phyloP scores from a whole-genome alignment of 2,329 filamentous ascomycete species.

The Penicillium nordicum region DNA sequence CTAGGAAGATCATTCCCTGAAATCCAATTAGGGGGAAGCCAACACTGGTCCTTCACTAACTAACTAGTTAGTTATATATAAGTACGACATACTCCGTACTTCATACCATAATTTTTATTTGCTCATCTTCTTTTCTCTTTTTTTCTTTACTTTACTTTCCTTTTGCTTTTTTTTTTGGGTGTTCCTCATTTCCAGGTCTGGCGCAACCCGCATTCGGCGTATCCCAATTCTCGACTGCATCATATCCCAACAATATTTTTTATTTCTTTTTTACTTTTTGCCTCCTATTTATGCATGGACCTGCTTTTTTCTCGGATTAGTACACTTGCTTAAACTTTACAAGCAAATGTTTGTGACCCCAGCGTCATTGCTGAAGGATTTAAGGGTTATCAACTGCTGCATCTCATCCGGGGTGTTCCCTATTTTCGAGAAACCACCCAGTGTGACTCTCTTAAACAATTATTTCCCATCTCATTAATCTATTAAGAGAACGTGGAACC shows the following conservation, averaged over 20 bases:
- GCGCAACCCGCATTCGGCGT: constrained; percentile 22
- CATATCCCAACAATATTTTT: constrained; percentile 12
- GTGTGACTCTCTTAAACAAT: not conserved
- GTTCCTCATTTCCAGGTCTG: constrained; percentile 11
- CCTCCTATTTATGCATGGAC: not conserved
- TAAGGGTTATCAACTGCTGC: constrained; percentile 3
- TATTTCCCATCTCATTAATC: not conserved
- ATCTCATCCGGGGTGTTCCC: not conserved
- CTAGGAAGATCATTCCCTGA: constrained; percentile 9
- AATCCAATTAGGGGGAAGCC: not conserved
- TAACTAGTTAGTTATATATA: not conserved
- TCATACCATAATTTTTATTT: not conserved
- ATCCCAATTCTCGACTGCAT: constrained; percentile 19
- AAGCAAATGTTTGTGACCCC: constrained; percentile 11
- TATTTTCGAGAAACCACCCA: not conserved
- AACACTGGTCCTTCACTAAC: not conserved
- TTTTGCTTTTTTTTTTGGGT: constrained; percentile 5
- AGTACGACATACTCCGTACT: not conserved
- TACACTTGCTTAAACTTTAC: constrained; percentile 1
- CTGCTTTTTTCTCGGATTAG: not conserved
- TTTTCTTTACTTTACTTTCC: not conserved
- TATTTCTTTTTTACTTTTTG: not conserved
- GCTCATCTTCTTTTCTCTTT: constrained; percentile 3
- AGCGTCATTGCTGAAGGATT: not conserved
- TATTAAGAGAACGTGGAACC: not conserved